Evolutionary conservation across 2,329 filamentous ascomycete genomes (phyloP), one percentile per base, ranked within the genome.

Genomic region (Fusarium multiceps): DNA sequence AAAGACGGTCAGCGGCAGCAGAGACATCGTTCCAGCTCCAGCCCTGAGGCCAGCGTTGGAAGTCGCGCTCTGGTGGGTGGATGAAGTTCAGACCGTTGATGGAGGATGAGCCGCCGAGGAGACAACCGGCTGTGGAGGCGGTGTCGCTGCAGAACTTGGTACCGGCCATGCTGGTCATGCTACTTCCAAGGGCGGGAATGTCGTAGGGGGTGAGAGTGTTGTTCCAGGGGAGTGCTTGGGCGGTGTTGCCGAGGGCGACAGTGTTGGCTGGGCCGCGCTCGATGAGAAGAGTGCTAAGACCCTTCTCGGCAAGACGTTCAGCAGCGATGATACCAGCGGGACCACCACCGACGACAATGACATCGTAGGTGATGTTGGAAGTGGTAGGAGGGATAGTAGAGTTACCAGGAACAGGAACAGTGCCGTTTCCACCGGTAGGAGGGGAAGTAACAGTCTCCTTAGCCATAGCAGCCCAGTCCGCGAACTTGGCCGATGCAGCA

Each of bases 401-500:
- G 25, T 65, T 65, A 25, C 72, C 73, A 18, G 69, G 54, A 0
- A 50, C 23, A 7, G 63, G 62, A 6, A 50, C 51, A 1, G 69
- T 62, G 1, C 59, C 45, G 8, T 66, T 66, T 1, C 60, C 61
- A 3, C 61, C 55, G 4, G 34, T 56, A 5, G 69, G 57, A 27
- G 71, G 59, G 23, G 58, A 32, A 11, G 61, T 56, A 4, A 57
- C 41, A 8, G 70, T 54, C 16, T 69, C 69, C 25, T 75, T 62
- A 2, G 77, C 77, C 66, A 75, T 72, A 1, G 65, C 63, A 42
- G 73, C 75, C 68, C 74, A 77, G 18, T 66, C 49, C 1, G 68
- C 56, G 14, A 78, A 75, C 28, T 69, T 71, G 43, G 78, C 66
- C n/a, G 79, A 81, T 66, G 76, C 78, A 50, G 78, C 79, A 1